These are phyloP conservation scores for Camellia sinensis DNA, from an alignment of 148 eudicot genomes.

Conservation along the genomic window DNA sequence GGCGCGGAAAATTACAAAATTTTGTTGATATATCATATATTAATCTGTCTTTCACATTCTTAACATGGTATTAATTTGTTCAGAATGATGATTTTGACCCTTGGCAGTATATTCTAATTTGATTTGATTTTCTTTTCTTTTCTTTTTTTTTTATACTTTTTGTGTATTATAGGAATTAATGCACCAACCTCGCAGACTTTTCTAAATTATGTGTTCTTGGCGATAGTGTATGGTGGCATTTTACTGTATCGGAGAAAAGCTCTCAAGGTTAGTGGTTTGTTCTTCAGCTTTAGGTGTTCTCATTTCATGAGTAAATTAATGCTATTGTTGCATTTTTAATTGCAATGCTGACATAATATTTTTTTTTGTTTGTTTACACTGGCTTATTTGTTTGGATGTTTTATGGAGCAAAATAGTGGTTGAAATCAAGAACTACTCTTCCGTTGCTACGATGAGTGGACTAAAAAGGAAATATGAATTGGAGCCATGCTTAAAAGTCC, in stretches of 20 bases:
- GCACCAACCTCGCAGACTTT: constrained; percentile 91
- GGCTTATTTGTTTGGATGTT: background rate
- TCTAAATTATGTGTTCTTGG: constrained; percentile 69
- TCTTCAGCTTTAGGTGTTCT: constrained; percentile 3
- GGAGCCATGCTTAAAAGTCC: background rate
- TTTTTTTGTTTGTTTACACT: background rate
- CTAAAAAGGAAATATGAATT: background rate
- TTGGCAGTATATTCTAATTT: background rate
- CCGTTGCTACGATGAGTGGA: too few species aligned
- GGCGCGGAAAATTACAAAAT: background rate
- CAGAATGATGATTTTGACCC: constrained; percentile 9
- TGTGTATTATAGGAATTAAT: constrained; percentile 55
- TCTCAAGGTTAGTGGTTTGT: constrained; percentile 51
- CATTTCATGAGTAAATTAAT: background rate
- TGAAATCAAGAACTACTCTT: too few species aligned
- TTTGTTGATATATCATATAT: background rate
- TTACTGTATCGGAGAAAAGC: constrained; percentile 45
- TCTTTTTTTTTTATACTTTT: background rate
- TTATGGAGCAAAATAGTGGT: too few species aligned
- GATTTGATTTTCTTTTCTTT: background rate
- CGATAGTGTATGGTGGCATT: constrained; percentile 53
- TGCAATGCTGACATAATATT: background rate
- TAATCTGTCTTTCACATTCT: constrained; percentile 2
- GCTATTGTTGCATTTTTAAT: background rate
- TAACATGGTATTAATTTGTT: background rate